Conservation (phyloP, 257 asterid genomes). For the Solanum acaule region DNA sequence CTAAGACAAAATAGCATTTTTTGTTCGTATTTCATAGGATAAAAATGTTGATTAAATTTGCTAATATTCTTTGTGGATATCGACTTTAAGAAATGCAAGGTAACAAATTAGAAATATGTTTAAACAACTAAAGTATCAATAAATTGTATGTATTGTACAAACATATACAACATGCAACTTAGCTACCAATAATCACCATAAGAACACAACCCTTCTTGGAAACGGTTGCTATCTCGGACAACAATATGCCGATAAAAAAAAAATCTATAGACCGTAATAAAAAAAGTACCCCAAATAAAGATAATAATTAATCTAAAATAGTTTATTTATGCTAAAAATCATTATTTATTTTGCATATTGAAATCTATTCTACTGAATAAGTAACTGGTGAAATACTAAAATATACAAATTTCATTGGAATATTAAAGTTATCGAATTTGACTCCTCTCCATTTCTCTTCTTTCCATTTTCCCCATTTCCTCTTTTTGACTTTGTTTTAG, state of each 20-base stretch:
- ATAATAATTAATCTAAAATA: too few relatives aligned
- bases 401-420: too few relatives aligned
- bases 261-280: too few relatives aligned
- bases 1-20: not conserved
- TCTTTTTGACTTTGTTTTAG: too few relatives aligned
- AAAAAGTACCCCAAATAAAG: too few relatives aligned
- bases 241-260: constrained; percentile 6
- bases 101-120: not conserved
- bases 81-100: not conserved
- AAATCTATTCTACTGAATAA: too few relatives aligned
- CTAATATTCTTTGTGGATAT: not conserved
- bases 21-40: not conserved
- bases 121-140: not conserved
- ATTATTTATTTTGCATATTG: too few relatives aligned
- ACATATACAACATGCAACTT: not conserved
- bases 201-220: constrained; percentile 40
- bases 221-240: constrained; percentile 36
- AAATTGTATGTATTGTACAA: not conserved
- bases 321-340: too few relatives aligned
- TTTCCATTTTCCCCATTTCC: too few relatives aligned
- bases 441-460: too few relatives aligned
- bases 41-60: not conserved
- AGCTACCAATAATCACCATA: constrained; percentile 46
- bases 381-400: too few relatives aligned
- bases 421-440: too few relatives aligned